Percentiles rank a stretch among this genome's conserved stretches.
phyloP scores from a whole-genome alignment of 164 flowering plant genomes.

The Litsea cubeba region DNA sequence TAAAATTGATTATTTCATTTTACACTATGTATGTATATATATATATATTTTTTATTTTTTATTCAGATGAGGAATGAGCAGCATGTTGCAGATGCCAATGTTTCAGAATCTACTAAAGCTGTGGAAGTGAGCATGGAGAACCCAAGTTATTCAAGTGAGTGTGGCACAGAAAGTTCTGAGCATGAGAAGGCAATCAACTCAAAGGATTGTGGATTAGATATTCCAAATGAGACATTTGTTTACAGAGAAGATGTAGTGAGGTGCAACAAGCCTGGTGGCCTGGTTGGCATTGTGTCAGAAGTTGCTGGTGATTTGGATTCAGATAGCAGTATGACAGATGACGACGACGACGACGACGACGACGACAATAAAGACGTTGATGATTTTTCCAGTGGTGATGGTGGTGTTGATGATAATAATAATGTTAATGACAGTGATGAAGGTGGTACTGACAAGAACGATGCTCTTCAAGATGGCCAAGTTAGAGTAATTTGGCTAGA shows the following conservation, averaged over 20 bases:
- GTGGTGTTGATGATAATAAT: background rate
- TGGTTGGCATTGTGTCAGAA: constrained; percentile 41
- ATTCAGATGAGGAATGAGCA: constrained; percentile 36
- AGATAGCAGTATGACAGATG: constrained; percentile 28
- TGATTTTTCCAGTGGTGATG: constrained; percentile 18
- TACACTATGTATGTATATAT: background rate
- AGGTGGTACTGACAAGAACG: constrained; percentile 22
- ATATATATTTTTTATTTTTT: background rate
- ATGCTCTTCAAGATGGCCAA: constrained; percentile 60
- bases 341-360: background rate
- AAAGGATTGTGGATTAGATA: constrained; percentile 19
- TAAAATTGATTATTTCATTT: background rate
- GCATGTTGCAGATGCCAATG: constrained; percentile 10
- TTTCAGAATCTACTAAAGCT: constrained; percentile 12
- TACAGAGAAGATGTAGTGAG: constrained; percentile 86
- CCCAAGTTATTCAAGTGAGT: constrained; percentile 2
- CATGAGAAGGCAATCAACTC: constrained; percentile 17
- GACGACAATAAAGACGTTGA: constrained; percentile 18
- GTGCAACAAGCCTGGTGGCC: constrained; percentile 21
- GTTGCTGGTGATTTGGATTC: constrained; percentile 54
- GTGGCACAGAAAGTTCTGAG: constrained; percentile 10
- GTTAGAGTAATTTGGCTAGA: constrained; percentile 86
- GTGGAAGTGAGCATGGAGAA: constrained; percentile 6
- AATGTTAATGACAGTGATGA: constrained; percentile 17
- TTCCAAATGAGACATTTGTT: constrained; percentile 25